These are phyloP conservation scores for Saitozyma podzolica DNA, from an alignment of 768 basidiomycete species.

Conservation along the genomic window DNA sequence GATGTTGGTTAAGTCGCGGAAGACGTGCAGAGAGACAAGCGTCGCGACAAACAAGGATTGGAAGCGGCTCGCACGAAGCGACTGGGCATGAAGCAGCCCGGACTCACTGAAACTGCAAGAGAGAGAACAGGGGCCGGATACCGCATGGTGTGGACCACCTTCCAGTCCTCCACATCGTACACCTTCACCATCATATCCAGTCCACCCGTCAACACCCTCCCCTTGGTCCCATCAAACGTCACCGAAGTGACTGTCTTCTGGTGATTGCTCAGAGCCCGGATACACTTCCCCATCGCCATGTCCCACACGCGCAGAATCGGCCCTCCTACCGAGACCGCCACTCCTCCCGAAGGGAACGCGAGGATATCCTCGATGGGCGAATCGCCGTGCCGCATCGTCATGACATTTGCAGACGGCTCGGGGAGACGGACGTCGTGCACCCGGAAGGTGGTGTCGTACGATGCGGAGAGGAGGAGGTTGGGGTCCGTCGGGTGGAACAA, in stretches of 20 bases:
- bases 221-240: conserved; percentile 72
- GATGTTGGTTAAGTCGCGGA: background rate
- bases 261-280: conserved; percentile 90
- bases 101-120: conserved; percentile 82
- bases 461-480: conserved; percentile 82
- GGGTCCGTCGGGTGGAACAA: conserved; percentile 80
- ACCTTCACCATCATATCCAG: conserved; percentile 99
- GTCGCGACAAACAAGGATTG: too few relatives aligned
- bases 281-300: conserved; percentile 70
- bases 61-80: background rate
- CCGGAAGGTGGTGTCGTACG: conserved; percentile 88
- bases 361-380: conserved; percentile 87
- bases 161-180: conserved; percentile 87
- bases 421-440: conserved; percentile 73
- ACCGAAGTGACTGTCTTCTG: conserved; percentile 95
- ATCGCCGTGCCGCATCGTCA: conserved; percentile 59
- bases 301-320: conserved; percentile 96
- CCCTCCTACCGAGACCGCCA: conserved; percentile 81
- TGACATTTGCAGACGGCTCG: conserved; percentile 55
- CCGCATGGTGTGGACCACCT: conserved; percentile 97
- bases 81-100: background rate
- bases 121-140: conserved; percentile 91
- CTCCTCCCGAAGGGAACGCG: conserved; percentile 74
- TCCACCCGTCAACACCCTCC: conserved; percentile 81
- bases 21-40: background rate